Percentiles rank a stretch among this genome's conserved stretches.
Evolutionary conservation across 2,329 filamentous ascomycete species (phyloP).

Genomic region (Cladorrhinum sp.): DNA sequence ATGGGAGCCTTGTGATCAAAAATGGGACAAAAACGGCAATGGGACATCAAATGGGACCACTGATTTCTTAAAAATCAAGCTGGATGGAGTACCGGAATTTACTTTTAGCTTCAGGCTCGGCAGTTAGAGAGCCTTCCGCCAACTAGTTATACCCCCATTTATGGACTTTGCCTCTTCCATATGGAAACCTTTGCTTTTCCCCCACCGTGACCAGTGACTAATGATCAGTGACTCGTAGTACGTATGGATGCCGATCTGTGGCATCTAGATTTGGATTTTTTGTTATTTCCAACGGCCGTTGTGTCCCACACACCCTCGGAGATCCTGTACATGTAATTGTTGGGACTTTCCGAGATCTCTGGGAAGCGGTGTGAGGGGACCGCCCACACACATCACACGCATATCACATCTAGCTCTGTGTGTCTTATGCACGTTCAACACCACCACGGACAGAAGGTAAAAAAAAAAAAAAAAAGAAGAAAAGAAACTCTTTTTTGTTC

Average conservation of each 20-base stretch:
- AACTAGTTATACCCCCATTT: constrained; percentile 27
- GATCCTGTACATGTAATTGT: neutral
- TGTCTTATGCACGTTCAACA: neutral
- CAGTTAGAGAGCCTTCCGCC: constrained; percentile 19
- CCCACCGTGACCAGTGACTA: neutral
- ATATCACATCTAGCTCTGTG: neutral
- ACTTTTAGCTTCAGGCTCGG: constrained; percentile 28
- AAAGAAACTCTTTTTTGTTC: too few species aligned
- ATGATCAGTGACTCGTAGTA: too few species aligned
- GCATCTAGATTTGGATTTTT: neutral
- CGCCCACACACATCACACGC: neutral
- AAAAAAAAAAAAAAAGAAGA: too few species aligned
- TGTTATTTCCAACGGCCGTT: too few species aligned
- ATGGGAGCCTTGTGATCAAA: constrained; percentile 17
- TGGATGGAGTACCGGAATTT: constrained; percentile 30
- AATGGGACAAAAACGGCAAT: constrained; percentile 16
- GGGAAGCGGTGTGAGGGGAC: neutral
- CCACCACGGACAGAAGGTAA: too few species aligned
- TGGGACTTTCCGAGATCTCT: neutral
- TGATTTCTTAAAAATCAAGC: constrained; percentile 24
- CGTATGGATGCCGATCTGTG: neutral
- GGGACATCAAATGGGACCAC: constrained; percentile 22
- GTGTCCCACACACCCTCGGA: too few species aligned
- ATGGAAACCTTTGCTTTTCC: constrained; percentile 16
- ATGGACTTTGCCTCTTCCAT: constrained; percentile 24